These are phyloP conservation scores for Paramecium pentaurelia DNA, from an alignment of 73 alveolate species.

Conservation along the genomic window DNA sequence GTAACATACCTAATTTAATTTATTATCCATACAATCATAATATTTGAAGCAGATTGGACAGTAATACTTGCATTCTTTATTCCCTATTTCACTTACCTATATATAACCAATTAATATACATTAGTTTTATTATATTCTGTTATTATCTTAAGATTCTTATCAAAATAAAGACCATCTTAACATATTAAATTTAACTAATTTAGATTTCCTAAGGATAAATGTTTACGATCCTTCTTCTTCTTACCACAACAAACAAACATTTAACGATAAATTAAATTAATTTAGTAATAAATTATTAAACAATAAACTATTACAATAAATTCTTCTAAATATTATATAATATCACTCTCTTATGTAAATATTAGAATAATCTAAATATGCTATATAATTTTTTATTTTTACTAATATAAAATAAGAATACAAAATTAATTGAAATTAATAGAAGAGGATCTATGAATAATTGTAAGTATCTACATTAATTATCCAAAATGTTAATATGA, in stretches of 20 bases:
- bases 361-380: no score
- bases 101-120: background rate
- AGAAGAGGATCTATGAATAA: no score
- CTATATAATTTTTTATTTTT: no score
- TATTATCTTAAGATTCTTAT: constrained; percentile 16
- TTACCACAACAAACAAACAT: constrained; percentile 23
- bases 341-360: no score
- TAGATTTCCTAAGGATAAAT: background rate
- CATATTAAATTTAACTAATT: constrained; percentile 14
- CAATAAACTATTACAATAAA: background rate
- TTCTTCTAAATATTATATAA: background rate
- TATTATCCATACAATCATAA: background rate
- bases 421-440: no score
- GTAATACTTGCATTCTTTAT: background rate
- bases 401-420: no score
- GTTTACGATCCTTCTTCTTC: constrained; percentile 12
- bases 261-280: background rate
- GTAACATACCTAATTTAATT: background rate
- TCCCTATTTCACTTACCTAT: background rate
- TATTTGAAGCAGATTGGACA: constrained; percentile 41
- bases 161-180: constrained; percentile 26
- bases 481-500: no score
- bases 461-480: no score
- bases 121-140: constrained; percentile 24
- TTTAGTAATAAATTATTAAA: background rate